Percentiles rank a stretch among this genome's conserved stretches.
These are phyloP conservation scores for Plasmopara halstedii DNA, from an alignment of 352 stramenopile genomes.

Conservation along the genomic window DNA sequence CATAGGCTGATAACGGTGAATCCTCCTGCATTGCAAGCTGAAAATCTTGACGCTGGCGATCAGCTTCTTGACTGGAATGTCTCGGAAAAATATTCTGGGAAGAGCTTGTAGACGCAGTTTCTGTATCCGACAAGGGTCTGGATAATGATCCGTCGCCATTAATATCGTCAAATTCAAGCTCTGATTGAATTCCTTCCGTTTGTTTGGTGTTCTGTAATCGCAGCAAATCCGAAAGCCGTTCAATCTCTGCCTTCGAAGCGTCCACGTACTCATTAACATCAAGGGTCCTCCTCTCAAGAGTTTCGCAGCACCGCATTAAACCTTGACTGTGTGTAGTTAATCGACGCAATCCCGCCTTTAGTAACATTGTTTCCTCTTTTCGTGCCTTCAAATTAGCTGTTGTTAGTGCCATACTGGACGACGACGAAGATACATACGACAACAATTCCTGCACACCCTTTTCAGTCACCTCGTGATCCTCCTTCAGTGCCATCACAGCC, in stretches of 20 bases:
- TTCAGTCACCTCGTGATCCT: slow-evolving; percentile 56
- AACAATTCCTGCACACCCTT: slow-evolving; percentile 59
- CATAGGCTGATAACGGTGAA: slow-evolving; percentile 66
- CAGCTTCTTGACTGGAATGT: slow-evolving; percentile 22
- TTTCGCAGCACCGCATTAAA: slow-evolving; percentile 43
- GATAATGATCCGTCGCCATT: slow-evolving; percentile 14
- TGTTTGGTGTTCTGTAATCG: slow-evolving; percentile 17
- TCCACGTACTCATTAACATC: slow-evolving; percentile 41
- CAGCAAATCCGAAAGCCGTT: slow-evolving; percentile 31
- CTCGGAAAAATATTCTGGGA: slow-evolving; percentile 29
- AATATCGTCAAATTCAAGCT: slow-evolving; percentile 21
- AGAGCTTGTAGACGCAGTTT: slow-evolving; percentile 26
- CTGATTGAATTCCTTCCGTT: slow-evolving; percentile 7
- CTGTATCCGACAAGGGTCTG: slow-evolving; percentile 18
- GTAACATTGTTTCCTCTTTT: slow-evolving; percentile 43
- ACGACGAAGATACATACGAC: slow-evolving; percentile 22
- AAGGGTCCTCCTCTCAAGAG: slow-evolving; percentile 33
- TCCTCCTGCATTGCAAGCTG: slow-evolving; percentile 39
- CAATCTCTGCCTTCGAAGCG: slow-evolving; percentile 33
- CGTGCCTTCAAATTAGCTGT: slow-evolving; percentile 35
- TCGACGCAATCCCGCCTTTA: slow-evolving; percentile 38
- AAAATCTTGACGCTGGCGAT: slow-evolving; percentile 29
- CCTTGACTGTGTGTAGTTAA: slow-evolving; percentile 34
- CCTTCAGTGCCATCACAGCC: slow-evolving; percentile 48
- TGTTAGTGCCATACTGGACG: slow-evolving; percentile 23